Evolutionary conservation across 352 stramenopile species (phyloP).

Genomic region (Phytophthora podocarpi): DNA sequence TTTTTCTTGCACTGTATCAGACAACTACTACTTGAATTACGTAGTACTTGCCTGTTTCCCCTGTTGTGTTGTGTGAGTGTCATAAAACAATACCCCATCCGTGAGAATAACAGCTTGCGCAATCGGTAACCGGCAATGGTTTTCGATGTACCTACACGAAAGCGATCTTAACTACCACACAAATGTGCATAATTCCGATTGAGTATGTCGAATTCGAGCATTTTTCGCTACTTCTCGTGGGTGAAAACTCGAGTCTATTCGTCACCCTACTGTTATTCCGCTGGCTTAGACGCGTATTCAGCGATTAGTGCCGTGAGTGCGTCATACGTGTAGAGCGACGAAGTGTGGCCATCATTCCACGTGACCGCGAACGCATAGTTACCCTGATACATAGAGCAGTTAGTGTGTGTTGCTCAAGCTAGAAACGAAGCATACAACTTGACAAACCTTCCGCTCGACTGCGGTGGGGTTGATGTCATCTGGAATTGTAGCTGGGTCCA

Average conservation of each 20-base stretch:
- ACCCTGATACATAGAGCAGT: constrained; percentile 58
- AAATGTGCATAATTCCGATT: too few species aligned
- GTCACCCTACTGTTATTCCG: constrained; percentile 18
- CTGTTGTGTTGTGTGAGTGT: too few species aligned
- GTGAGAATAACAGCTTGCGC: too few species aligned
- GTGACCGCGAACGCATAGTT: constrained; percentile 98
- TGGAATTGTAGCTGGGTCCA: constrained; percentile 70
- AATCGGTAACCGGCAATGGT: too few species aligned
- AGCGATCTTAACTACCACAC: too few species aligned
- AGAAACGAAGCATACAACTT: background rate
- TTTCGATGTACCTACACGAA: too few species aligned
- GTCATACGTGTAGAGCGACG: constrained; percentile 96
- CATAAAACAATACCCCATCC: too few species aligned
- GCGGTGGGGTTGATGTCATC: constrained; percentile 83
- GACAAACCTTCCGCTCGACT: constrained; percentile 79
- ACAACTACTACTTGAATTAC: too few species aligned
- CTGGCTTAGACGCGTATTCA: constrained; percentile 35
- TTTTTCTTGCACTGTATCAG: too few species aligned
- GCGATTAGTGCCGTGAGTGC: constrained; percentile 66
- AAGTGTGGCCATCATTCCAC: constrained; percentile 98
- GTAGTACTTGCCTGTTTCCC: too few species aligned
- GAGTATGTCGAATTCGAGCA: too few species aligned
- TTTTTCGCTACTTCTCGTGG: too few species aligned
- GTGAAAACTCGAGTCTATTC: constrained; percentile 7
- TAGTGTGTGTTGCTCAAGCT: background rate